These are phyloP conservation scores for Hypoxylon sp. DNA, from an alignment of 2,329 filamentous ascomycete species.

Conservation along the genomic window DNA sequence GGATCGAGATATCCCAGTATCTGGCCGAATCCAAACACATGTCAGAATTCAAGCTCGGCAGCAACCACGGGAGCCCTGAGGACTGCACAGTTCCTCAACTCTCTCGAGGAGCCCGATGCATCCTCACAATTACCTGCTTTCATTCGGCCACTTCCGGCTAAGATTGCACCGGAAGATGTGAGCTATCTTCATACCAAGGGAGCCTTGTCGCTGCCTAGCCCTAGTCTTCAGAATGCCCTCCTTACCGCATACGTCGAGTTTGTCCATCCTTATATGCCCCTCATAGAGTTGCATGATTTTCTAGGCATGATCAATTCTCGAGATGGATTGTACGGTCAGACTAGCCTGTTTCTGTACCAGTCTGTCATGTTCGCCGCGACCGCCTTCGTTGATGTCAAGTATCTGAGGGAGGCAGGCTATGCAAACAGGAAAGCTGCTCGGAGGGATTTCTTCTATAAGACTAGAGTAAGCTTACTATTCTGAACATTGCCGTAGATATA, in stretches of 20 bases:
- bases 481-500: neutral
- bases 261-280: constrained; percentile 94
- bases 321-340: constrained; percentile 78
- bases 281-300: constrained; percentile 78
- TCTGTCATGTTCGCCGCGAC: constrained; percentile 95
- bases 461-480: constrained; percentile 73
- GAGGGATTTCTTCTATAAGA: constrained; percentile 90
- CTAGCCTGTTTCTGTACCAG: constrained; percentile 91
- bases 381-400: constrained; percentile 86
- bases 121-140: constrained; percentile 73
- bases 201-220: constrained; percentile 81
- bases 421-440: constrained; percentile 83
- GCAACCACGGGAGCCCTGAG: constrained; percentile 55
- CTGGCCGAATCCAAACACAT: constrained; percentile 53
- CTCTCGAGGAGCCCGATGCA: constrained; percentile 64
- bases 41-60: constrained; percentile 47
- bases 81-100: constrained; percentile 61
- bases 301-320: constrained; percentile 72
- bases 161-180: constrained; percentile 85
- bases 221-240: constrained; percentile 81
- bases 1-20: constrained; percentile 53
- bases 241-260: constrained; percentile 88
- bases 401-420: constrained; percentile 83
- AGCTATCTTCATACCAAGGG: constrained; percentile 88
- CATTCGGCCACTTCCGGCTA: constrained; percentile 82